Conservation (phyloP, 306 rosid genomes). For the Fragaria ananassa region DNA sequence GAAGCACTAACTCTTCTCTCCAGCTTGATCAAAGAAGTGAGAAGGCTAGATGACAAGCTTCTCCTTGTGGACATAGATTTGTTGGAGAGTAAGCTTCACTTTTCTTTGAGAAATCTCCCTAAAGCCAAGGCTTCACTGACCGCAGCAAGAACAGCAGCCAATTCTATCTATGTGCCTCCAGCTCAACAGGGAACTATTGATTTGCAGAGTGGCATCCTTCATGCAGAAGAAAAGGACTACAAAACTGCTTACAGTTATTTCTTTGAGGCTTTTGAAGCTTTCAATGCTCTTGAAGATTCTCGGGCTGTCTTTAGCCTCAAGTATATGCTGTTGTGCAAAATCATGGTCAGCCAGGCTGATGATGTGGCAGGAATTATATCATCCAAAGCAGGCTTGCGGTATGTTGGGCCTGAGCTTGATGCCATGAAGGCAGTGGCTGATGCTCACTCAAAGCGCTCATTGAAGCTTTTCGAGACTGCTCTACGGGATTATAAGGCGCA, state of each 20-base stretch:
- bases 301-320: slow-evolving; percentile 92
- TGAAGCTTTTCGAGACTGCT: slow-evolving; percentile 79
- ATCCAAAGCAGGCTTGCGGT: slow-evolving; percentile 84
- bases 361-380: slow-evolving; percentile 82
- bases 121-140: slow-evolving; percentile 96
- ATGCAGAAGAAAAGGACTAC: slow-evolving; percentile 91
- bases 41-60: slow-evolving; percentile 93
- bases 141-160: slow-evolving; percentile 95
- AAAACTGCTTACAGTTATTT: slow-evolving; percentile 89
- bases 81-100: slow-evolving; percentile 91
- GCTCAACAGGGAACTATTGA: slow-evolving; percentile 95
- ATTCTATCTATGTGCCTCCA: slow-evolving; percentile 94
- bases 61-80: slow-evolving; percentile 94
- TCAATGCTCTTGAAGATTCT: slow-evolving; percentile 86
- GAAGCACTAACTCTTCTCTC: slow-evolving; percentile 83
- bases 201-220: slow-evolving; percentile 94
- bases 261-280: slow-evolving; percentile 94
- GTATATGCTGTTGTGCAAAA: slow-evolving; percentile 85
- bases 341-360: slow-evolving; percentile 92
- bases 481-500: slow-evolving; percentile 74
- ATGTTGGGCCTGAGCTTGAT: slow-evolving; percentile 84
- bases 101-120: slow-evolving; percentile 89
- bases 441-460: slow-evolving; percentile 86
- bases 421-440: slow-evolving; percentile 98
- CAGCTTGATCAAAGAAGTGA: slow-evolving; percentile 85